phyloP scores from a whole-genome alignment of 208 protist species.

The Trypanosomatidae sp. region DNA sequence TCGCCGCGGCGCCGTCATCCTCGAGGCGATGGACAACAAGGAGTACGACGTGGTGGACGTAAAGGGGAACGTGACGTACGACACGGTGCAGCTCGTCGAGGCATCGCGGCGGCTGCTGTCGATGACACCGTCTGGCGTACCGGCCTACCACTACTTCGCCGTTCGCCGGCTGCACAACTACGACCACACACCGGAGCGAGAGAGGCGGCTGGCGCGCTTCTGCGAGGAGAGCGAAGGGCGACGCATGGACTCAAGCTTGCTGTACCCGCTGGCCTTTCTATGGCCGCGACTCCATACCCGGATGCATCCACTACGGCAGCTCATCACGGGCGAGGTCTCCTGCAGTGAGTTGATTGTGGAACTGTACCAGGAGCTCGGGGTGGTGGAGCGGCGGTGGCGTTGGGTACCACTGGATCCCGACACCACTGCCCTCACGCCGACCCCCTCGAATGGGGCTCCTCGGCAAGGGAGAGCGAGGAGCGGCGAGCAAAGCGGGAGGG shows the following conservation, averaged over 20 bases:
- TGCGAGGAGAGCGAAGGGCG: conserved; percentile 31
- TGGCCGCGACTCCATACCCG: conserved; percentile 41
- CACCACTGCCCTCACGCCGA: background rate
- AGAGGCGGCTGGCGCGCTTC: conserved; percentile 24
- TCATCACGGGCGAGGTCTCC: conserved; percentile 33
- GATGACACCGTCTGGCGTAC: conserved; percentile 13
- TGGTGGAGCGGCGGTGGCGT: conserved; percentile 46
- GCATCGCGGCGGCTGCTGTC: conserved; percentile 51
- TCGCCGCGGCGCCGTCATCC: conserved; percentile 54
- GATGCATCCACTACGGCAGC: conserved; percentile 23
- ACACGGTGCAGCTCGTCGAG: conserved; percentile 67
- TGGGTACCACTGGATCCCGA: conserved; percentile 34
- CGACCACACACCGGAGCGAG: conserved; percentile 31
- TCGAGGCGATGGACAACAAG: conserved; percentile 81
- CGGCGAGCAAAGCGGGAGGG: background rate
- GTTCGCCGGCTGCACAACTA: conserved; percentile 57
- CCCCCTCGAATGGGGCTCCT: background rate
- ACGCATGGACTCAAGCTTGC: conserved; percentile 34
- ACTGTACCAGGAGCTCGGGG: conserved; percentile 64
- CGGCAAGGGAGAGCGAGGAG: background rate
- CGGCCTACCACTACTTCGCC: conserved; percentile 61
- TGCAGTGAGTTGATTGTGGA: conserved; percentile 73
- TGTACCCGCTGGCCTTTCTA: conserved; percentile 51
- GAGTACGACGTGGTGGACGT: conserved; percentile 60
- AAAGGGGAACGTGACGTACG: conserved; percentile 44